phyloP scores from a whole-genome alignment of 2,329 filamentous ascomycete genomes.

The Thielaviopsis musarum region DNA sequence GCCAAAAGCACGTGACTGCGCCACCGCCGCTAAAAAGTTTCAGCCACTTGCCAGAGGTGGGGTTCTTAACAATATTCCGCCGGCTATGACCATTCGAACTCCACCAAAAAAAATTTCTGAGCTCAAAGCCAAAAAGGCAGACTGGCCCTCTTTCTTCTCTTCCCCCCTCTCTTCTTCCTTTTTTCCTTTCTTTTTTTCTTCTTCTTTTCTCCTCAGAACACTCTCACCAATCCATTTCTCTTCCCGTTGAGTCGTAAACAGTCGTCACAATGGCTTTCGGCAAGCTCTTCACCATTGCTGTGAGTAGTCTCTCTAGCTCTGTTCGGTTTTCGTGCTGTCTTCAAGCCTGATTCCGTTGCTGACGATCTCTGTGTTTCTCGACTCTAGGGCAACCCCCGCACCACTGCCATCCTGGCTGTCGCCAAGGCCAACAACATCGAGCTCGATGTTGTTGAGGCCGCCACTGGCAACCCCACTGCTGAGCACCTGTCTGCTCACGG shows the following conservation, averaged over 20 bases:
- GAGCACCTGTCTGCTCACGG: slow-evolving; percentile 79
- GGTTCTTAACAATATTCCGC: slow-evolving; percentile 1
- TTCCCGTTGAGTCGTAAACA: slow-evolving; percentile 12
- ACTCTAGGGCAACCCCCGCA: slow-evolving; percentile 69
- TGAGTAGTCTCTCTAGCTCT: slow-evolving; percentile 27
- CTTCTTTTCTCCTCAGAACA: slow-evolving; percentile 17
- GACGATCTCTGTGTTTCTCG: slow-evolving; percentile 16
- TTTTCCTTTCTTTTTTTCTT: slow-evolving; percentile 12
- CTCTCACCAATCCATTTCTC: slow-evolving; percentile 14
- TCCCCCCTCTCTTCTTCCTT: background rate
- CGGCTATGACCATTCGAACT: slow-evolving; percentile 5
- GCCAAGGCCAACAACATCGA: slow-evolving; percentile 97
- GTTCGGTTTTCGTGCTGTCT: slow-evolving; percentile 12
- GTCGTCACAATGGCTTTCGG: slow-evolving; percentile 75
- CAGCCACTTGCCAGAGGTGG: slow-evolving; percentile 5
- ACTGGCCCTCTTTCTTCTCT: background rate
- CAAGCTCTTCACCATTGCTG: slow-evolving; percentile 82
- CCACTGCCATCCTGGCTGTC: slow-evolving; percentile 73
- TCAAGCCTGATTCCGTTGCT: slow-evolving; percentile 18
- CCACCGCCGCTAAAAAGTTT: background rate
- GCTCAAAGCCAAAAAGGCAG: slow-evolving; percentile 12
- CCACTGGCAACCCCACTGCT: slow-evolving; percentile 44
- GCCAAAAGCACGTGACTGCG: slow-evolving; percentile 3
- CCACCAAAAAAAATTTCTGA: slow-evolving; percentile 12
- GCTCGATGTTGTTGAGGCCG: slow-evolving; percentile 63